Percentiles rank a stretch among this genome's conserved stretches.
phyloP scores from a whole-genome alignment of 2,329 filamentous ascomycete species.

The Talaromyces rugulosus region DNA sequence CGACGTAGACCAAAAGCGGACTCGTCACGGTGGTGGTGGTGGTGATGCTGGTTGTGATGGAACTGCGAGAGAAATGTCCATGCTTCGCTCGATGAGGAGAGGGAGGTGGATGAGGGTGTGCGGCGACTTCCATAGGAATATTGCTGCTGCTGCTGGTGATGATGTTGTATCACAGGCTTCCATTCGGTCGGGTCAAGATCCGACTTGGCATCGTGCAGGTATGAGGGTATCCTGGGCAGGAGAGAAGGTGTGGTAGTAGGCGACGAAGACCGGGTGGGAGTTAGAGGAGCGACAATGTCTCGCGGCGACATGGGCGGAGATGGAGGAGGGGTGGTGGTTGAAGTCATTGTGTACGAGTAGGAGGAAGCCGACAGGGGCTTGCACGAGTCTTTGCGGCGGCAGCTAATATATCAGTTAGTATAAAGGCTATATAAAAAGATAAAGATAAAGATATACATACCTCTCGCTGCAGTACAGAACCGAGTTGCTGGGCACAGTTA shows the following conservation, averaged over 20 bases:
- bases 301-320: conserved; percentile 34
- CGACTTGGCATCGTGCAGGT: conserved; percentile 34
- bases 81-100: conserved; percentile 33
- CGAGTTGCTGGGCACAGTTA: conserved; percentile 56
- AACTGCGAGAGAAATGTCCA: conserved; percentile 44
- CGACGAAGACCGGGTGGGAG: conserved; percentile 22
- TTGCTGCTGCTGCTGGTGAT: background rate
- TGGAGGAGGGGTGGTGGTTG: conserved; percentile 25
- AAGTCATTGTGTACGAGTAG: conserved; percentile 26
- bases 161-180: conserved; percentile 41
- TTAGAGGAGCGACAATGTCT: conserved; percentile 33
- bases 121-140: background rate
- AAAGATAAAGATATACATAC: conserved; percentile 32
- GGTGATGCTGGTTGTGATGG: conserved; percentile 18
- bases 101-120: background rate
- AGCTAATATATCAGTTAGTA: conserved; percentile 26
- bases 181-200: conserved; percentile 49
- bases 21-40: conserved; percentile 25
- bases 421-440: background rate
- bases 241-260: background rate
- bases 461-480: conserved; percentile 63
- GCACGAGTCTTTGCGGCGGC: conserved; percentile 43
- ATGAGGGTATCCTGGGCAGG: conserved; percentile 34
- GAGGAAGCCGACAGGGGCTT: conserved; percentile 41
- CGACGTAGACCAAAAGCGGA: conserved; percentile 13